Base-by-base conservation (phyloP, 169 alveolate genomes). In the Cytauxzoon felis region DNA sequence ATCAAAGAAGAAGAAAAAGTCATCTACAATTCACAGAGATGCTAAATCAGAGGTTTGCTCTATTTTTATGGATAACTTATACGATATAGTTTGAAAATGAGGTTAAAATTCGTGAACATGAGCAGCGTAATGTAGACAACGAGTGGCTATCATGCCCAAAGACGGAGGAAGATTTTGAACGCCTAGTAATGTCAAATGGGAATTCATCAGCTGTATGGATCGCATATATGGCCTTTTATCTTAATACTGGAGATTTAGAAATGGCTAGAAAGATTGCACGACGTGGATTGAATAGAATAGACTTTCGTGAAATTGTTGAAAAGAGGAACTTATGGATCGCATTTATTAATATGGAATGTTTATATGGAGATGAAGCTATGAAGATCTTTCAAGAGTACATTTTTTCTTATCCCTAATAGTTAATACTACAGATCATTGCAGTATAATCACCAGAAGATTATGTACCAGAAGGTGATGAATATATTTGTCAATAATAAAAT, bases 291-390 rank as follows among this genome's bases (percentile, higher is more conserved):
- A 82, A 80, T 50, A 80, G 85, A 13, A 87, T 89, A 40, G 90
- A 87, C 49, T 76, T 83, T 41, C 86, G 87, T 18, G 91, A 81
- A 26, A 63, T 87, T 56, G 67, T 43, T 49, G 93, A 87, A 53
- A 82, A 89, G 26, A 49, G 58, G 81, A 89, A 88, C 30, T 61
- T 89, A 5, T 89, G 91, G 91, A 71, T 89, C 47, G 91, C 93
- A 27, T 87, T 83, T 66, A 40, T 89, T 23, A 89, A 89, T 59
- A 89, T 89, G 94, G 94, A 89, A 38, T 82, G 90, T 40, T 59
- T 69, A 21, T 89, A 75, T 52, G 94, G 94, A 24, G 87, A 85
- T 70, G 68, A 71, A 2, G 78, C 78, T 38, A 58, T 67, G 78
- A 86, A 80, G 41, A 70, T 85, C 23, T 85, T 85, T 47, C 59